These are phyloP conservation scores for Lactarius trivialis DNA, from an alignment of 768 basidiomycete species.

Conservation along the genomic window DNA sequence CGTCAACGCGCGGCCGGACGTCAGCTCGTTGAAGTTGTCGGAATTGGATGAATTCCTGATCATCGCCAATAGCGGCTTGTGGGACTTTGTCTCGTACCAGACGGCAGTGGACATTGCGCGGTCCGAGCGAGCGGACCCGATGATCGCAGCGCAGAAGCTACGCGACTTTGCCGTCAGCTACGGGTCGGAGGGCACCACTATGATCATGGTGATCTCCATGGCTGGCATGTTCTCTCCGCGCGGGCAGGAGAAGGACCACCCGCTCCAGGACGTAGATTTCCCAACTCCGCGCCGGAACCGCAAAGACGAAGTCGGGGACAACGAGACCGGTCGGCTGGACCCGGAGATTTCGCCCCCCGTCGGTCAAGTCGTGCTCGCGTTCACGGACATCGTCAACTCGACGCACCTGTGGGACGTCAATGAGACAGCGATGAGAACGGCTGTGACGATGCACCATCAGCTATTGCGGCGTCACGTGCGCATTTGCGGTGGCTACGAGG, in stretches of 20 bases:
- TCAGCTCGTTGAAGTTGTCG: conserved; percentile 59
- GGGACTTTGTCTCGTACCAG: conserved; percentile 92
- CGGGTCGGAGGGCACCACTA: conserved; percentile 86
- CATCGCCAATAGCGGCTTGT: conserved; percentile 86
- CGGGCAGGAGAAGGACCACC: conserved; percentile 42
- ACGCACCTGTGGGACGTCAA: conserved; percentile 96
- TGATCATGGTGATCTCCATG: conserved; percentile 96
- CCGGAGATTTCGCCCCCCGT: conserved; percentile 77
- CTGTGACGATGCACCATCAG: conserved; percentile 85
- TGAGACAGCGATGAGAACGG: conserved; percentile 81
- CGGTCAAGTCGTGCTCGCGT: conserved; percentile 88
- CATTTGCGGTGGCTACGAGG: conserved; percentile 93
- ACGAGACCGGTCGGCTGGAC: conserved; percentile 55
- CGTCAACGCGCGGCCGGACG: conserved; percentile 83
- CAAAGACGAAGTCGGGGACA: conserved; percentile 51
- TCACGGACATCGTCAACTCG: conserved; percentile 97
- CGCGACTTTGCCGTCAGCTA: conserved; percentile 96
- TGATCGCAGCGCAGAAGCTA: conserved; percentile 94
- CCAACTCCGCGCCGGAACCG: conserved; percentile 28
- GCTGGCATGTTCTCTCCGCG: conserved; percentile 63
- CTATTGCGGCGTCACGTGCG: conserved; percentile 81
- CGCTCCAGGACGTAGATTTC: conserved; percentile 38
- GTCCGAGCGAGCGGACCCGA: conserved; percentile 59
- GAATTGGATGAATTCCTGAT: conserved; percentile 95
- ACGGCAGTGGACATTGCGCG: conserved; percentile 95